These are phyloP conservation scores for Mycena maculata DNA, from an alignment of 768 basidiomycete species.

Conservation along the genomic window DNA sequence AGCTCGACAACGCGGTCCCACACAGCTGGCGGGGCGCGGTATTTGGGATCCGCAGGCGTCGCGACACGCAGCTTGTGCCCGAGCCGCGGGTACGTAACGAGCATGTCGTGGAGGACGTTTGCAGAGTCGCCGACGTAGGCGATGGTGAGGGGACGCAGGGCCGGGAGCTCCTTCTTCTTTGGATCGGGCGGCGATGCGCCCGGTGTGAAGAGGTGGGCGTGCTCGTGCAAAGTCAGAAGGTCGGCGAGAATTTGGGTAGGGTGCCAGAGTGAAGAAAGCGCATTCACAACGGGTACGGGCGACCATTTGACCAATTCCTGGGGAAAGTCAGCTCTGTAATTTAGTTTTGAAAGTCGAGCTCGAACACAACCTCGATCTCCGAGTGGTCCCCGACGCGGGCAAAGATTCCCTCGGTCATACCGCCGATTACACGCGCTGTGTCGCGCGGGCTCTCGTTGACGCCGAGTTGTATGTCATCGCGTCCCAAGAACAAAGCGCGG, in stretches of 20 bases:
- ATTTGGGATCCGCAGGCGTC: slow-evolving; percentile 69
- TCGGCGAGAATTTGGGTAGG: slow-evolving; percentile 97
- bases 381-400: slow-evolving; percentile 93
- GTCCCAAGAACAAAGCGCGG: slow-evolving; percentile 88
- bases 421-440: slow-evolving; percentile 87
- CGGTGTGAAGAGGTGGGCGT: slow-evolving; percentile 64
- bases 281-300: slow-evolving; percentile 94
- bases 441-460: slow-evolving; percentile 93
- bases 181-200: slow-evolving; percentile 5
- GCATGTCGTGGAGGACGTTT: slow-evolving; percentile 97
- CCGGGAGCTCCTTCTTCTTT: slow-evolving; percentile 50
- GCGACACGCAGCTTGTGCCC: slow-evolving; percentile 91
- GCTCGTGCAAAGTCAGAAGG: slow-evolving; percentile 88
- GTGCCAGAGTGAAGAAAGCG: slow-evolving; percentile 95
- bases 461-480: slow-evolving; percentile 93
- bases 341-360: slow-evolving; percentile 4
- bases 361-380: slow-evolving; percentile 84
- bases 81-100: slow-evolving; percentile 92
- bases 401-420: slow-evolving; percentile 97
- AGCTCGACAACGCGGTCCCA: slow-evolving; percentile 86
- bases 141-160: slow-evolving; percentile 83
- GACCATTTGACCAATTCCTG: slow-evolving; percentile 93
- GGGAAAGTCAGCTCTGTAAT: not conserved
- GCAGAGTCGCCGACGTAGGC: slow-evolving; percentile 95
- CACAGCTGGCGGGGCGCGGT: slow-evolving; percentile 77